A percentile compares a stretch with the other conserved stretches of the same genome.
These are phyloP conservation scores for Metschnikowia aberdeeniae DNA, from an alignment of 805 yeast species.

Conservation along the genomic window DNA sequence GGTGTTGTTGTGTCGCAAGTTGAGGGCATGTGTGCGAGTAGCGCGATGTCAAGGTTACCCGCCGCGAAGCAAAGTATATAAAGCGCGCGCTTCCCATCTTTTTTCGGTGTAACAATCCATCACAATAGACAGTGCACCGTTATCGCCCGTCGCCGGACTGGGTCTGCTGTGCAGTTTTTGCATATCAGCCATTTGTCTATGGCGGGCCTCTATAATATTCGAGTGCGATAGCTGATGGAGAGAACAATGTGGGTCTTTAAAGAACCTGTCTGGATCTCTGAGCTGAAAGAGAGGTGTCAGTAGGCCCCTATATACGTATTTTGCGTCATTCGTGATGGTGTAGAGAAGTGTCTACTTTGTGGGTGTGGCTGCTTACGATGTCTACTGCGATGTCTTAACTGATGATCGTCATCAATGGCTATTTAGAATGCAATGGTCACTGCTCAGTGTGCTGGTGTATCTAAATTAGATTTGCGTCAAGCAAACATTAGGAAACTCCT, in stretches of 20 bases:
- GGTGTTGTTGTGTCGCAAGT: neutral
- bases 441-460: too few relatives aligned
- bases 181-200: conserved; percentile 8
- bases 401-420: neutral
- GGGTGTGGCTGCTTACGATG: too few relatives aligned
- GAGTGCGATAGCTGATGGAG: conserved; percentile 47
- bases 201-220: conserved; percentile 22
- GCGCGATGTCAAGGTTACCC: conserved; percentile 13
- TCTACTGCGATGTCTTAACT: too few relatives aligned
- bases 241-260: conserved; percentile 39
- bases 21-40: neutral
- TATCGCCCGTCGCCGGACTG: conserved; percentile 23
- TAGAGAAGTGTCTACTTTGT: too few relatives aligned
- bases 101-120: conserved; percentile 64
- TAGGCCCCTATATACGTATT: conserved; percentile 33
- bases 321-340: too few relatives aligned
- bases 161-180: conserved; percentile 32
- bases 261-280: conserved; percentile 48
- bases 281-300: conserved; percentile 53
- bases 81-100: conserved; percentile 13
- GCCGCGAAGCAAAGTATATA: conserved; percentile 10
- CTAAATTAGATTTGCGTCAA: conserved; percentile 14
- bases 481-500: conserved; percentile 43
- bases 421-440: neutral
- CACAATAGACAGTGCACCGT: conserved; percentile 64